phyloP scores from a whole-genome alignment of 352 stramenopile genomes.

The Globisporangium cystogenes region DNA sequence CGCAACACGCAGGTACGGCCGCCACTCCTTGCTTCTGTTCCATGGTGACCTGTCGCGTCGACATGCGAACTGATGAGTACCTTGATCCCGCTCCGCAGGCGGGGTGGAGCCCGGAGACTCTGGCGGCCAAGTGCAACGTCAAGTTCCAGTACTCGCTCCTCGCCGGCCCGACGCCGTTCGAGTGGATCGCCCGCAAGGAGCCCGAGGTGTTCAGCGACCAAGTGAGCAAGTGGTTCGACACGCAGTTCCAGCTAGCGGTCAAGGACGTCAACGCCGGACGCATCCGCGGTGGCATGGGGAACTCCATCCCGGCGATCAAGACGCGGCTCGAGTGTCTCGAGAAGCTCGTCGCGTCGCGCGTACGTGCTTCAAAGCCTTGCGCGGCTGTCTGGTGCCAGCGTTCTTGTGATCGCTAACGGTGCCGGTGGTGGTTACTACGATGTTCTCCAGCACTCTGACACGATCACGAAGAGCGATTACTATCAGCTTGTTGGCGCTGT shows the following conservation, averaged over 20 bases:
- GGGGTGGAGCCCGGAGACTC: background rate
- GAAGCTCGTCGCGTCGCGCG: background rate
- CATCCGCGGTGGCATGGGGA: background rate
- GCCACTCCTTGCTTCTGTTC: background rate
- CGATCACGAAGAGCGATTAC: background rate
- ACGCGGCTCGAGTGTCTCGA: background rate
- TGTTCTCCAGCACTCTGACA: background rate
- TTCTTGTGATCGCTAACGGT: too few relatives aligned
- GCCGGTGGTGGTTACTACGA: too few relatives aligned
- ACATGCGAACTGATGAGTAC: background rate
- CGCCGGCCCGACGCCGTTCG: slow-evolving; percentile 28
- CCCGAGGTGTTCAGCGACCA: background rate
- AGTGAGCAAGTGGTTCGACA: slow-evolving; percentile 3
- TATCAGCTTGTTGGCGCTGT: background rate
- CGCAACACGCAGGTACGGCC: slow-evolving; percentile 7
- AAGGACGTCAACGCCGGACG: background rate
- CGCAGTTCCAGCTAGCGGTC: background rate
- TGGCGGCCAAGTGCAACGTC: slow-evolving; percentile 32
- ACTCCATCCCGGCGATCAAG: background rate
- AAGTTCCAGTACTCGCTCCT: slow-evolving; percentile 47
- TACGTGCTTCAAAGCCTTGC: background rate
- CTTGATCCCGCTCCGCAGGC: background rate
- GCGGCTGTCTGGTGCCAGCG: too few relatives aligned
- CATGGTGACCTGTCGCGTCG: too few relatives aligned
- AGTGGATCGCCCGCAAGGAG: slow-evolving; percentile 21